Conservation (phyloP, 2,329 filamentous ascomycete genomes). For the Aspergillus japonicus region DNA sequence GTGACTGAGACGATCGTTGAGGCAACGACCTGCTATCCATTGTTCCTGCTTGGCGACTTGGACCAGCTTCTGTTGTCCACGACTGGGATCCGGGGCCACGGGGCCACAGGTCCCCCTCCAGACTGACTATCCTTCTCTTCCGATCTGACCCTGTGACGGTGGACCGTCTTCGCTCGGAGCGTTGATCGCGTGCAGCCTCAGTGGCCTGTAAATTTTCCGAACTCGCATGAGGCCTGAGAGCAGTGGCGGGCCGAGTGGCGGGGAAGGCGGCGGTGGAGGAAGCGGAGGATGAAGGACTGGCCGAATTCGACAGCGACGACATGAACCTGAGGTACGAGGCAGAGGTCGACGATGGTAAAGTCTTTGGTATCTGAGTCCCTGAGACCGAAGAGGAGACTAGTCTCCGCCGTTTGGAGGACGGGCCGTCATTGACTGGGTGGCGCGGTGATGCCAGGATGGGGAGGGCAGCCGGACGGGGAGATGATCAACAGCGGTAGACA, state of each 20-base stretch:
- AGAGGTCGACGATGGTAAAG: neutral
- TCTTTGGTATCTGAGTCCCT: conserved; percentile 13
- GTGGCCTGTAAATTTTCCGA: conserved; percentile 14
- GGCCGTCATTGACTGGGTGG: conserved; percentile 34
- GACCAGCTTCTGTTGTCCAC: conserved; percentile 13
- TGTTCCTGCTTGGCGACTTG: conserved; percentile 16
- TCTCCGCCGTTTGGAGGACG: conserved; percentile 34
- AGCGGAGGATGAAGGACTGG: conserved; percentile 15
- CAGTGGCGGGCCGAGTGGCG: conserved; percentile 7
- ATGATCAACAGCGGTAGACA: neutral
- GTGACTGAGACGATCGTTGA: conserved; percentile 19
- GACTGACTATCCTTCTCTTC: conserved; percentile 44
- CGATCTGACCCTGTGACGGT: conserved; percentile 34
- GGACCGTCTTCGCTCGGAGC: conserved; percentile 21
- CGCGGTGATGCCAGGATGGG: conserved; percentile 25
- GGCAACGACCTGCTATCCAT: conserved; percentile 28
- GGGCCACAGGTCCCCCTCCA: conserved; percentile 29
- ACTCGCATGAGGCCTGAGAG: conserved; percentile 18
- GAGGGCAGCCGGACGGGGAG: neutral
- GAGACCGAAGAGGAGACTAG: conserved; percentile 29
- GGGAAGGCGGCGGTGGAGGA: conserved; percentile 11
- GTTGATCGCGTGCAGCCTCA: conserved; percentile 19
- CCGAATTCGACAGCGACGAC: conserved; percentile 26
- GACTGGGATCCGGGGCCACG: conserved; percentile 15
- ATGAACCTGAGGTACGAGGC: conserved; percentile 18